Conservation (phyloP, 352 stramenopile genomes). For the Phytophthora citricola region DNA sequence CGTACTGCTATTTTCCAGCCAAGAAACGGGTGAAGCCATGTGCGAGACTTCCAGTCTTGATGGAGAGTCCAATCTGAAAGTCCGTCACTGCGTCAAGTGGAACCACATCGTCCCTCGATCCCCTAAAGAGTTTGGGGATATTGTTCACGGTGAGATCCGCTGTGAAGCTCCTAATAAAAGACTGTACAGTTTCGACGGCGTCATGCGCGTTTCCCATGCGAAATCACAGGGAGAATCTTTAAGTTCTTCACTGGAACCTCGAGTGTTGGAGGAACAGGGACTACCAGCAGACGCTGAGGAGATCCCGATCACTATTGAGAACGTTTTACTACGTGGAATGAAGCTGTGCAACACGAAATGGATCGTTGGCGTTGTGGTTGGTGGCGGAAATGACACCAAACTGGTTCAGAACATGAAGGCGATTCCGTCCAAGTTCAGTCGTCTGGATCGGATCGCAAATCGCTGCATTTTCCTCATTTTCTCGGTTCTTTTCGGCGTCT, state of each 20-base stretch:
- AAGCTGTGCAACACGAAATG: constrained; percentile 89
- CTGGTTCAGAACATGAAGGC: constrained; percentile 88
- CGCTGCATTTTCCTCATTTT: constrained; percentile 89
- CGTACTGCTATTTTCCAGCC: constrained; percentile 87
- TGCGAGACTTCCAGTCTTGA: constrained; percentile 87
- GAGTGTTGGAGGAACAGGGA: constrained; percentile 7
- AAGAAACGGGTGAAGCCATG: constrained; percentile 74
- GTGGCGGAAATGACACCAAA: constrained; percentile 83
- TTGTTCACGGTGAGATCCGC: constrained; percentile 64
- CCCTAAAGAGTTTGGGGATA: constrained; percentile 56
- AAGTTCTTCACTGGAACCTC: background rate
- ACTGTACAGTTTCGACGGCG: constrained; percentile 83
- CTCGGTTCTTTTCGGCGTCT: constrained; percentile 72
- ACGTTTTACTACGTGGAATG: constrained; percentile 82
- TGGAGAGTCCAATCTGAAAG: constrained; percentile 86
- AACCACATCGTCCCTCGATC: constrained; percentile 46
- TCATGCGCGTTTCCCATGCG: constrained; percentile 53
- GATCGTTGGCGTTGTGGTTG: constrained; percentile 79
- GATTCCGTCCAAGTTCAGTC: constrained; percentile 87
- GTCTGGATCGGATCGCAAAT: constrained; percentile 80
- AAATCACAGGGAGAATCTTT: constrained; percentile 19
- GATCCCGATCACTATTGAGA: constrained; percentile 80
- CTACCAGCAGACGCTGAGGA: constrained; percentile 48
- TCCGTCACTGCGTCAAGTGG: constrained; percentile 72
- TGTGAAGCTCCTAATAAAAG: constrained; percentile 85